Conservation (phyloP, 345 rosid genomes). For the Brassica napus region Da-Ae NC_063439.1:28568001-28568500, state of each 20-base stretch:
- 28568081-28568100: constrained; percentile 54
- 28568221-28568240: background rate
- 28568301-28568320: background rate
- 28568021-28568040: constrained; percentile 54
- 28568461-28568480: background rate
- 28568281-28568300: background rate
- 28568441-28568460: background rate
- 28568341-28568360: background rate
- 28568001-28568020: constrained; percentile 51
- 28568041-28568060: constrained; percentile 52
- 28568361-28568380: background rate
- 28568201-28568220: background rate
- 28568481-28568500: background rate
- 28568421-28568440: background rate
- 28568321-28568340: background rate
- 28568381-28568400: background rate
- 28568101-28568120: constrained; percentile 62
- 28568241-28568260: background rate
- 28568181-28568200: constrained; percentile 6
- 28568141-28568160: constrained; percentile 33
- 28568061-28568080: constrained; percentile 71
- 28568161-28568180: background rate
- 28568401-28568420: background rate
- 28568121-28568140: constrained; percentile 3
- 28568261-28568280: constrained; percentile 39